Percentiles rank a stretch among this genome's conserved stretches.
Conservation (phyloP, 1,284 basidiomycete species). For the Tetrapyrgos nigripes region DNA sequence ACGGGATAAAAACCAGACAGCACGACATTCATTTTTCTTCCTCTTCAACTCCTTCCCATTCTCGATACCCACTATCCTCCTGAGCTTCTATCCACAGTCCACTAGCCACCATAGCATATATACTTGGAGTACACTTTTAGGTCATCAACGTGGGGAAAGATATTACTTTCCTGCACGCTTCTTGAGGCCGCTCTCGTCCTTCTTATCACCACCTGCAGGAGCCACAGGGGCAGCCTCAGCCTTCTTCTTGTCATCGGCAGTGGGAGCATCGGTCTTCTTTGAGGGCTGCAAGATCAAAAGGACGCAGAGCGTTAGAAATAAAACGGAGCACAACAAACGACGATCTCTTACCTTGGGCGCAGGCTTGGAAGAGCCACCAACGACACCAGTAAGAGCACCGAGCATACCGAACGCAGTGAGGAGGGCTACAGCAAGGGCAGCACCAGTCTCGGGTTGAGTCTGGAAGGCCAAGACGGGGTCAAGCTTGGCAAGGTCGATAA, state of each 20-base stretch:
- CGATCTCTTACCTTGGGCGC: constrained; percentile 62
- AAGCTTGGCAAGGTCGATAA: constrained; percentile 74
- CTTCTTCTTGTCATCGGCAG: constrained; percentile 70
- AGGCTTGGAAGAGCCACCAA: constrained; percentile 75
- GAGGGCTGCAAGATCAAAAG: constrained; percentile 48
- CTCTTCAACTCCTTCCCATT: neutral
- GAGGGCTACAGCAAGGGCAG: constrained; percentile 71
- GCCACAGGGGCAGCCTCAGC: constrained; percentile 68
- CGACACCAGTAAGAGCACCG: constrained; percentile 78
- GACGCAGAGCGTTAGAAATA: neutral
- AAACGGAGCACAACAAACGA: constrained; percentile 16
- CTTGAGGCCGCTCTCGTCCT: constrained; percentile 63
- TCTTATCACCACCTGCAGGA: constrained; percentile 71
- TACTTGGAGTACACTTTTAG: neutral
- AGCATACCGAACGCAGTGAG: constrained; percentile 87
- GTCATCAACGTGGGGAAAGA: neutral
- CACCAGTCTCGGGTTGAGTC: constrained; percentile 85
- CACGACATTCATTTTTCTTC: neutral
- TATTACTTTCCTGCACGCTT: constrained; percentile 45
- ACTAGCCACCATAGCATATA: neutral
- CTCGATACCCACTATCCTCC: no score
- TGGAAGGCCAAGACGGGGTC: constrained; percentile 82
- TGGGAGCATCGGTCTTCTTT: constrained; percentile 76
- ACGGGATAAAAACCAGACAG: neutral
- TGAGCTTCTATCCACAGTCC: no score